A percentile compares a stretch with the other conserved stretches of the same genome.
phyloP scores from a whole-genome alignment of 2,329 filamentous ascomycete species.

The Talaromyces pinophilus region DNA sequence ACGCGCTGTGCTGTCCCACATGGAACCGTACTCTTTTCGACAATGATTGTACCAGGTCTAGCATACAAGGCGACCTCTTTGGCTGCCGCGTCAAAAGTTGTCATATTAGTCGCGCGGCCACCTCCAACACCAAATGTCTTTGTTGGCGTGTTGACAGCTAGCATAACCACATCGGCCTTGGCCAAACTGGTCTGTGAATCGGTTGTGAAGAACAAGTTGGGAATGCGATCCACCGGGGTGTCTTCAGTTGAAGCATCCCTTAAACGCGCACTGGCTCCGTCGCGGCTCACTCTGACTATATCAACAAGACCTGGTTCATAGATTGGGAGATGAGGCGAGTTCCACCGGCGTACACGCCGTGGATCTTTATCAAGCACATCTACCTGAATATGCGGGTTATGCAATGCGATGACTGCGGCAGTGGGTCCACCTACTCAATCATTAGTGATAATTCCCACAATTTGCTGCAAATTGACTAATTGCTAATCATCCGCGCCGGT shows the following conservation, averaged over 20 bases:
- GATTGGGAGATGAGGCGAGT: conserved; percentile 71
- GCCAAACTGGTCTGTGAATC: conserved; percentile 63
- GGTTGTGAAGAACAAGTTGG: conserved; percentile 74
- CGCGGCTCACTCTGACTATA: conserved; percentile 58
- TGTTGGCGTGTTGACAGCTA: conserved; percentile 78
- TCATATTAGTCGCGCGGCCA: conserved; percentile 71
- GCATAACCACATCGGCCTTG: conserved; percentile 71
- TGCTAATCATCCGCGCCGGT: too few species aligned
- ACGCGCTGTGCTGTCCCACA: conserved; percentile 72
- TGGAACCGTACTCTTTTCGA: conserved; percentile 80
- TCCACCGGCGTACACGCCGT: conserved; percentile 69
- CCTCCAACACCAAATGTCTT: conserved; percentile 70
- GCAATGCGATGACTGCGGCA: conserved; percentile 70
- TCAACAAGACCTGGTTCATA: conserved; percentile 72
- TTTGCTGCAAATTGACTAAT: background rate
- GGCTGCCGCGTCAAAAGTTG: conserved; percentile 69
- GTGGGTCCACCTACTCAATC: conserved; percentile 66
- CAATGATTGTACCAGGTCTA: conserved; percentile 68
- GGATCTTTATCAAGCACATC: conserved; percentile 73
- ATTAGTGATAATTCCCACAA: background rate
- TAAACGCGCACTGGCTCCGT: conserved; percentile 34
- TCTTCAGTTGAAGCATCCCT: conserved; percentile 29
- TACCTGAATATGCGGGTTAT: conserved; percentile 70
- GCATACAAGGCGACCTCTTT: conserved; percentile 67
- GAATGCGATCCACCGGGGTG: conserved; percentile 49